A percentile compares a stretch with the other conserved stretches of the same genome.
Conservation (phyloP, 2,329 filamentous ascomycete genomes). For the Alternaria brassicicola region DNA sequence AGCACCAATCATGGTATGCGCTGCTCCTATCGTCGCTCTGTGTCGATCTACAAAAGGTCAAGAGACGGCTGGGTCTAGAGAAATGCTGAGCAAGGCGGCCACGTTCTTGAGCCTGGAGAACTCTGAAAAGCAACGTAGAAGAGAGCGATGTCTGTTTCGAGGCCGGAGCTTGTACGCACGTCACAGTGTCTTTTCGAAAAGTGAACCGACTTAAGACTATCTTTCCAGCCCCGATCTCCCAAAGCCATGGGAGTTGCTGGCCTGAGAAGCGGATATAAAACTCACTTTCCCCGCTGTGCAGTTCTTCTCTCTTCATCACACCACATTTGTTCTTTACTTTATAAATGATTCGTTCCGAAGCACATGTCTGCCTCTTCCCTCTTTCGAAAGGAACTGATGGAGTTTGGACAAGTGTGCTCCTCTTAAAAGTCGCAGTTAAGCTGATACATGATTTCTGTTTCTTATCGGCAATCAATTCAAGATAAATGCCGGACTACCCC, state of each 20-base stretch:
- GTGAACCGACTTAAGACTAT: accelerated
- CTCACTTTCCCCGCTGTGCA: accelerated
- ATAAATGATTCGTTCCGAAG: too few relatives aligned
- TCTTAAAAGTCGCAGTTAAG: neutral
- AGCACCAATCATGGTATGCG: too few relatives aligned
- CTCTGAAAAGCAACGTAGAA: neutral
- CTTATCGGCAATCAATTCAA: neutral
- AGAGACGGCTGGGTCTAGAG: too few relatives aligned
- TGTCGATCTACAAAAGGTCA: neutral
- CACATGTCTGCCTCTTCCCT: neutral
- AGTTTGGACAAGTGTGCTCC: neutral
- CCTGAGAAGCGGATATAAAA: neutral
- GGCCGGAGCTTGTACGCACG: neutral
- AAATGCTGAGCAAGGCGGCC: too few relatives aligned
- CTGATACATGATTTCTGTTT: neutral
- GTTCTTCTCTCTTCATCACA: neutral
- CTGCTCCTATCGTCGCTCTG: neutral
- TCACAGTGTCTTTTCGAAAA: neutral
- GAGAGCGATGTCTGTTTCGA: neutral
- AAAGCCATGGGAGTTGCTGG: neutral
- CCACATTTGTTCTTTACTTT: neutral
- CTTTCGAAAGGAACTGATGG: too few relatives aligned
- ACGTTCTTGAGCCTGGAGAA: neutral
- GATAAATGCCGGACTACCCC: neutral
- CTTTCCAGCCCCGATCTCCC: neutral